Conservation (phyloP, 2,329 filamentous ascomycete genomes). For the Aspergillus floridensis region DNA sequence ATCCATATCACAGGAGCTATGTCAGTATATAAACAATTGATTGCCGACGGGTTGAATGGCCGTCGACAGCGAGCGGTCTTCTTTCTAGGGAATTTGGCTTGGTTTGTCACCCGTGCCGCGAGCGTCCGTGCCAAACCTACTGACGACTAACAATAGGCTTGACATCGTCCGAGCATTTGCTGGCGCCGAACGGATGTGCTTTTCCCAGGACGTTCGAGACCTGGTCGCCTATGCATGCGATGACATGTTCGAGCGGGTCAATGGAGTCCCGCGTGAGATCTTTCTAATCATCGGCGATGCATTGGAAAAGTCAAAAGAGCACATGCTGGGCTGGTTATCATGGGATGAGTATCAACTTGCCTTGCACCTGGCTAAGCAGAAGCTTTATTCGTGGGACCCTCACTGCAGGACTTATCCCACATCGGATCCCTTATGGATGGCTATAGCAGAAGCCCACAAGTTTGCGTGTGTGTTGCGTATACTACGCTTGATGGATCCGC, state of each 20-base stretch:
- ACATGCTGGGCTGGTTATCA: slow-evolving; percentile 20
- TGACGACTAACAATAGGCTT: slow-evolving; percentile 19
- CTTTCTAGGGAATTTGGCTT: slow-evolving; percentile 31
- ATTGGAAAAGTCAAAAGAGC: slow-evolving; percentile 27
- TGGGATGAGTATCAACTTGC: slow-evolving; percentile 20
- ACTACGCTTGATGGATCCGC: slow-evolving; percentile 25
- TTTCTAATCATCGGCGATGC: slow-evolving; percentile 29
- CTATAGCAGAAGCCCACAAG: slow-evolving; percentile 26
- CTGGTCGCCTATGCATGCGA: slow-evolving; percentile 25
- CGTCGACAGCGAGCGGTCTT: slow-evolving; percentile 29
- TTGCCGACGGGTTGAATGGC: slow-evolving; percentile 22
- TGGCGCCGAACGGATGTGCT: slow-evolving; percentile 27
- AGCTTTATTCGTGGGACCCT: slow-evolving; percentile 25
- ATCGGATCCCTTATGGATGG: slow-evolving; percentile 24
- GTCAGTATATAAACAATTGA: slow-evolving; percentile 31
- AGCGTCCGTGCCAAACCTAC: not conserved
- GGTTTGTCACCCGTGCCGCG: slow-evolving; percentile 15
- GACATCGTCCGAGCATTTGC: slow-evolving; percentile 32
- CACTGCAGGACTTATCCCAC: slow-evolving; percentile 23
- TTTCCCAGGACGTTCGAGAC: slow-evolving; percentile 27
- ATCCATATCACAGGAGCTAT: slow-evolving; percentile 34
- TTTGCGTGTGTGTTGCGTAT: slow-evolving; percentile 29
- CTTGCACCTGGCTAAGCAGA: slow-evolving; percentile 17
- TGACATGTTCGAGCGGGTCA: slow-evolving; percentile 29
- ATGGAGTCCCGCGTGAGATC: slow-evolving; percentile 31